phyloP scores from a whole-genome alignment of 495 filamentous ascomycete genomes.

The Rhypophila decipiens region DNA sequence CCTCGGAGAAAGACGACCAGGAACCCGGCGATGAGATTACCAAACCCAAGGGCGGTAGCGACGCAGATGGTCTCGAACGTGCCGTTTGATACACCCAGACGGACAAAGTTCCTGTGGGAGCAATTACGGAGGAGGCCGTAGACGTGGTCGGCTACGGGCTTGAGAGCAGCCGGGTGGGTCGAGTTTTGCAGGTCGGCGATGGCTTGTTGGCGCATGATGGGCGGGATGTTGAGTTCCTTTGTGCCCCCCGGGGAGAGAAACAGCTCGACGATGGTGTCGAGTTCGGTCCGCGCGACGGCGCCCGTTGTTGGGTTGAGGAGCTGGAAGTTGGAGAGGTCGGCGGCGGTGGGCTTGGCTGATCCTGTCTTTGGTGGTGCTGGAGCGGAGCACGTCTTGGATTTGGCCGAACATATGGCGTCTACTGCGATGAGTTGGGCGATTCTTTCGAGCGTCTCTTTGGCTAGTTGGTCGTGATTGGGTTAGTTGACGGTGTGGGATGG shows the following conservation, averaged over 20 bases:
- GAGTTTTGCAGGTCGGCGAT: slow-evolving; percentile 21
- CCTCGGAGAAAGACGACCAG: slow-evolving; percentile 25
- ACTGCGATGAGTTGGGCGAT: slow-evolving; percentile 30
- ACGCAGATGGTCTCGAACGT: slow-evolving; percentile 39
- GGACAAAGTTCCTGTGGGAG: slow-evolving; percentile 46
- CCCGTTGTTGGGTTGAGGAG: neutral
- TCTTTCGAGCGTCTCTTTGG: slow-evolving; percentile 24
- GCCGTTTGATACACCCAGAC: slow-evolving; percentile 38
- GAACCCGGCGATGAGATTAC: slow-evolving; percentile 25
- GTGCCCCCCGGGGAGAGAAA: slow-evolving; percentile 29
- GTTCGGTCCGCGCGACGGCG: slow-evolving; percentile 19
- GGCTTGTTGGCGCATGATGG: slow-evolving; percentile 22
- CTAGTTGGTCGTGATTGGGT: slow-evolving; percentile 1
- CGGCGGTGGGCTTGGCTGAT: slow-evolving; percentile 5
- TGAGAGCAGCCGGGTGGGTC: slow-evolving; percentile 22
- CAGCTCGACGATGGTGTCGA: slow-evolving; percentile 28
- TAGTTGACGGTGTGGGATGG: neutral
- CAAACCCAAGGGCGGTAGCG: slow-evolving; percentile 31
- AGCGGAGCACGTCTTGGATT: slow-evolving; percentile 7
- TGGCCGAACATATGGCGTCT: slow-evolving; percentile 22
- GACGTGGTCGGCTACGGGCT: slow-evolving; percentile 34
- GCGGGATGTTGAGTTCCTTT: slow-evolving; percentile 39
- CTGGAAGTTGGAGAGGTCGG: slow-evolving; percentile 6
- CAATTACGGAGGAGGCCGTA: slow-evolving; percentile 43
- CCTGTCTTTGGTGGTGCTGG: slow-evolving; percentile 5